phyloP scores from a whole-genome alignment of 1,139 yeast species.

The Geotrichum candidum region DNA sequence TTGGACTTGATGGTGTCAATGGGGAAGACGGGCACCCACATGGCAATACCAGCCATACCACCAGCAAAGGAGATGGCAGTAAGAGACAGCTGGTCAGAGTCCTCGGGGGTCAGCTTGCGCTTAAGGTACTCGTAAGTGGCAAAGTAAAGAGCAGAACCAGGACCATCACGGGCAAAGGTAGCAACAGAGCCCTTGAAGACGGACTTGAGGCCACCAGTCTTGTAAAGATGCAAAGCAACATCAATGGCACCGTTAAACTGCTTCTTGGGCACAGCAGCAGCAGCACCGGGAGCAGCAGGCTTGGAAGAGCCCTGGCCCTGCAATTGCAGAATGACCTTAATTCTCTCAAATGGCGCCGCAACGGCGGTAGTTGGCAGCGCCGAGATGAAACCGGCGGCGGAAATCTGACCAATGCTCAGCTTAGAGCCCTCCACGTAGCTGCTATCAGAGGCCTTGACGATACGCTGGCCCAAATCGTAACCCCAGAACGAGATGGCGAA shows the following conservation, averaged over 20 bases:
- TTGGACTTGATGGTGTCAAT: constrained; percentile 91
- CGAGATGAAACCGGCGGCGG: constrained; percentile 91
- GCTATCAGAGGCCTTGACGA: constrained; percentile 41
- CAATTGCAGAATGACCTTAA: constrained; percentile 88
- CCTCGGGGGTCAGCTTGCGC: constrained; percentile 50
- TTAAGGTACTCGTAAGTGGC: constrained; percentile 89
- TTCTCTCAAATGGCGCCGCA: constrained; percentile 95
- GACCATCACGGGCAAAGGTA: constrained; percentile 94
- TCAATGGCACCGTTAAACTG: constrained; percentile 47
- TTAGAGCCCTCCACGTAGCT: constrained; percentile 33
- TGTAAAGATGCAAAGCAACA: constrained; percentile 64
- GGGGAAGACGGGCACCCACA: constrained; percentile 97
- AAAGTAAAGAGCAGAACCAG: constrained; percentile 95
- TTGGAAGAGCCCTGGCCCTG: constrained; percentile 46
- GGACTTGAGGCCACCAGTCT: constrained; percentile 77
- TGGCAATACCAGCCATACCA: constrained; percentile 90
- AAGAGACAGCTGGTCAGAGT: constrained; percentile 47
- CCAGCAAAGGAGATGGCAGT: constrained; percentile 83
- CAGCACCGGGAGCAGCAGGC: constrained; percentile 31
- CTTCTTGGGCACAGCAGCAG: constrained; percentile 29
- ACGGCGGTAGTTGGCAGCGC: constrained; percentile 93
- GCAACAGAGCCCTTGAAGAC: constrained; percentile 88
- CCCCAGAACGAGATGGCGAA: constrained; percentile 99
- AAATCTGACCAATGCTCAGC: constrained; percentile 63
- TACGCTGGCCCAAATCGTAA: constrained; percentile 81